These are phyloP conservation scores for Leishmania gerbilli DNA, from an alignment of 208 protist species.

Conservation along the genomic window DNA sequence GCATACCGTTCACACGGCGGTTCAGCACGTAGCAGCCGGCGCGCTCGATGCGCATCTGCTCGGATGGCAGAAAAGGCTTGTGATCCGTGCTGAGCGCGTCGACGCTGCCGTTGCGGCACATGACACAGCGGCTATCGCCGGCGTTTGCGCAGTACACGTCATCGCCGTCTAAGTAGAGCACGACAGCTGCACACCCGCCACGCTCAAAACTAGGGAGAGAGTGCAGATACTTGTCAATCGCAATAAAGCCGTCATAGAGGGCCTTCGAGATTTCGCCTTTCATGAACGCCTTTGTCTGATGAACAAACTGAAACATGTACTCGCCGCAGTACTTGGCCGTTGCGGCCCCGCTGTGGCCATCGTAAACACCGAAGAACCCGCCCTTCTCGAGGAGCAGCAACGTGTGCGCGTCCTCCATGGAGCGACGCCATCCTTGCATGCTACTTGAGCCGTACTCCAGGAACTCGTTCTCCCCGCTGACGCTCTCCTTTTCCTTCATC, in stretches of 20 bases:
- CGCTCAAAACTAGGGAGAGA: conserved; percentile 50
- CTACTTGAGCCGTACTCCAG: conserved; percentile 71
- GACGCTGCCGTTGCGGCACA: conserved; percentile 86
- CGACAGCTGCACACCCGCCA: conserved; percentile 88
- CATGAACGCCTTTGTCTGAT: conserved; percentile 58
- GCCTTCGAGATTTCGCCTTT: conserved; percentile 62
- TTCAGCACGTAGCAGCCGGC: conserved; percentile 92
- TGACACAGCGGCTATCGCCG: conserved; percentile 91
- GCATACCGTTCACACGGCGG: conserved; percentile 93
- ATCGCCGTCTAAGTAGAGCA: conserved; percentile 78
- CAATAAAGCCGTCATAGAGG: conserved; percentile 88
- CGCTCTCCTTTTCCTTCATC: conserved; percentile 73
- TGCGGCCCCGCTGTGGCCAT: conserved; percentile 86
- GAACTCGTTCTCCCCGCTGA: conserved; percentile 63
- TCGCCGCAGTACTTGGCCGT: conserved; percentile 79
- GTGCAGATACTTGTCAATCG: conserved; percentile 79
- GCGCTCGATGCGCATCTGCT: conserved; percentile 88
- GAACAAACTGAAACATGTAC: conserved; percentile 78
- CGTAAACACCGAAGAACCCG: conserved; percentile 91
- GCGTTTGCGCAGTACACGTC: conserved; percentile 92
- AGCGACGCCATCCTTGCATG: conserved; percentile 92
- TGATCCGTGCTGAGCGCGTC: conserved; percentile 93
- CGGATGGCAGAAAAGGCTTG: conserved; percentile 85
- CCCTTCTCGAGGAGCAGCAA: conserved; percentile 64
- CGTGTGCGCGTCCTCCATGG: conserved; percentile 93